phyloP scores from a whole-genome alignment of 2,329 filamentous ascomycete species.

The Alternaria gaisen region DNA sequence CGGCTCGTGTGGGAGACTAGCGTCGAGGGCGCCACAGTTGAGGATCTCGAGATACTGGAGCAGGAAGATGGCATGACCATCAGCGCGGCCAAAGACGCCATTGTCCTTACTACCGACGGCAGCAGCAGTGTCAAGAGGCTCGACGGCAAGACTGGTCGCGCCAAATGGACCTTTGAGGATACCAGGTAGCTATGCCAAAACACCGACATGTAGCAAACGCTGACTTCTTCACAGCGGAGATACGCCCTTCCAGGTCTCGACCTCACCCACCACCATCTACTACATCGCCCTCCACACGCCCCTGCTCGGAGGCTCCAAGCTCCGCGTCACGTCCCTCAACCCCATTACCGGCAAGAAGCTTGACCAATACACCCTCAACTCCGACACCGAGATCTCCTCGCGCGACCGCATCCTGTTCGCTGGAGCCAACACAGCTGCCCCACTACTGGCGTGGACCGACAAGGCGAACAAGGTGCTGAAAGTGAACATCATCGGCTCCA shows the following conservation, averaged over 20 bases:
- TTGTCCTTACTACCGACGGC: constrained; percentile 71
- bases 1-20: constrained; percentile 77
- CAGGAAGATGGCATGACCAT: constrained; percentile 65
- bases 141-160: constrained; percentile 74
- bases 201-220: background rate
- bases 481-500: constrained; percentile 72
- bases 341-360: constrained; percentile 74
- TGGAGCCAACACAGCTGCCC: constrained; percentile 77
- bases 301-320: constrained; percentile 71
- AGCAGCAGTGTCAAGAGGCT: constrained; percentile 72
- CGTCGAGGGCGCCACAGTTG: constrained; percentile 65
- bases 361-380: constrained; percentile 75
- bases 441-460: constrained; percentile 80
- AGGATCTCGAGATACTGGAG: constrained; percentile 80
- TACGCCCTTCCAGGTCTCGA: constrained; percentile 77
- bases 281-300: constrained; percentile 77
- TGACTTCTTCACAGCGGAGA: constrained; percentile 64
- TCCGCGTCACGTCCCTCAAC: constrained; percentile 80
- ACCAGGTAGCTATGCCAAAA: constrained; percentile 54
- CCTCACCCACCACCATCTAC: constrained; percentile 74
- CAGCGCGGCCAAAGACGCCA: constrained; percentile 68
- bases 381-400: constrained; percentile 75
- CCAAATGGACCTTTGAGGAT: constrained; percentile 82
- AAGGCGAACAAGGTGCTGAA: constrained; percentile 68
- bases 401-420: constrained; percentile 75